phyloP scores from a whole-genome alignment of 2,329 filamentous ascomycete genomes.

The Fusarium sp. region DNA sequence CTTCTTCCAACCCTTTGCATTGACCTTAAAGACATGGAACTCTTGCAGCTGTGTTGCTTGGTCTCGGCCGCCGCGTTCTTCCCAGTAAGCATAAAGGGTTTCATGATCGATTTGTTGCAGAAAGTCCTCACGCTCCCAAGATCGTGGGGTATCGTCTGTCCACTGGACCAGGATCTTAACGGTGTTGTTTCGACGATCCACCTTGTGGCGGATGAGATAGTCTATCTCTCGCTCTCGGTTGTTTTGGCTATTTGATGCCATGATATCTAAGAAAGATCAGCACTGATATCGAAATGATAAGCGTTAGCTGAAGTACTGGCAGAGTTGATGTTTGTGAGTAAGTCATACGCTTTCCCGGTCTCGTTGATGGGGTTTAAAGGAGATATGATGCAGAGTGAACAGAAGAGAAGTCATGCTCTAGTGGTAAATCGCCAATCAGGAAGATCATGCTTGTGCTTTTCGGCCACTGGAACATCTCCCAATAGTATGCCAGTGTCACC shows the following conservation, averaged over 20 bases:
- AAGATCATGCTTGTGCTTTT: background rate
- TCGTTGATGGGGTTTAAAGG: no score
- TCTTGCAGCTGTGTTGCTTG: background rate
- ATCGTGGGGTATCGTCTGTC: background rate
- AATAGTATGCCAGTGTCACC: background rate
- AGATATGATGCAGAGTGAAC: no score
- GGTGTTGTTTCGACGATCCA: rapidly evolving
- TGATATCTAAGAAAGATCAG: no score
- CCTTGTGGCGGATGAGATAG: background rate
- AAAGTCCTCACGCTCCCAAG: background rate
- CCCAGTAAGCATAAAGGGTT: background rate
- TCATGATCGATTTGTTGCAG: rapidly evolving
- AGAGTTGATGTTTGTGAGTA: background rate
- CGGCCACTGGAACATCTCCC: background rate
- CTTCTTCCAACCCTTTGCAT: background rate
- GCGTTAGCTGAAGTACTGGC: background rate
- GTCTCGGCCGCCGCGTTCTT: background rate
- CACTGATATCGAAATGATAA: background rate
- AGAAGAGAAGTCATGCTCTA: background rate
- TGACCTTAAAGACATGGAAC: background rate
- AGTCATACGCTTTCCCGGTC: background rate
- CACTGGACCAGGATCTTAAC: background rate
- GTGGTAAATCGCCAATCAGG: background rate
- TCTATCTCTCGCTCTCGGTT: no score
- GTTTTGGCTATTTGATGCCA: no score